Base-by-base conservation (phyloP, 768 basidiomycete species). In the Mycena leptocephala region DNA sequence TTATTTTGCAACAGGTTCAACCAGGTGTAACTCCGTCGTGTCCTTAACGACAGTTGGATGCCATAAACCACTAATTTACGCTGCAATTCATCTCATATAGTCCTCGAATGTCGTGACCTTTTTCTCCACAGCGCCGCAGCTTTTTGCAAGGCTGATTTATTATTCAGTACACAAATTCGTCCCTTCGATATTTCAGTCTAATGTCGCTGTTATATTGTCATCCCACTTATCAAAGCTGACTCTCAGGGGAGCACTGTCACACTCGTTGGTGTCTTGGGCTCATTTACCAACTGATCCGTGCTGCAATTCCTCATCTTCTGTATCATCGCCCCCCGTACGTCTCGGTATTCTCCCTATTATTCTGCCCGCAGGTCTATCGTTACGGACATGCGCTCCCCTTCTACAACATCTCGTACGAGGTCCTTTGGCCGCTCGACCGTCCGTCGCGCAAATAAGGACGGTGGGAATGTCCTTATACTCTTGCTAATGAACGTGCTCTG, bases 361-460 rank as follows among this genome's bases (percentile, higher is more conserved):
- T 91, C 1, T 84, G 94, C 1, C 93, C 94, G 0, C 78, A 78
- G 46, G 75, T 95, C 72, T 94, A 88, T 83, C 88, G 87, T 61
- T 95, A 95, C 74, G 95, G 93, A 1, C 94, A 92, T 76, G 93
- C 90, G 0, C 87, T 87, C 76, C 95, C 95, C 1, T 95, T 95
- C 80, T 95, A 93, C 81, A 94, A 95, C 78, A 86, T 95, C 33
- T 91, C 92, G 18, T 83, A 86, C 46, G 90, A 93, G 0, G 88
- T 91, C n/a, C n/a, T n/a, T n/a, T n/a, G n/a, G n/a, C 5, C 88
- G 95, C 24, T 86, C 90, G 30, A 86, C 95, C 70, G 81, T 93
- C n/a, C 95, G 95, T 77, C 85, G 89, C 43, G 94, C 93, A 4
- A 91, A 90, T 80, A 92, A 93, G 74, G 83, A 89, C 24, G 81